Base-by-base conservation (phyloP, 1,139 yeast genomes). In the Yamadazyma sp. region DNA sequence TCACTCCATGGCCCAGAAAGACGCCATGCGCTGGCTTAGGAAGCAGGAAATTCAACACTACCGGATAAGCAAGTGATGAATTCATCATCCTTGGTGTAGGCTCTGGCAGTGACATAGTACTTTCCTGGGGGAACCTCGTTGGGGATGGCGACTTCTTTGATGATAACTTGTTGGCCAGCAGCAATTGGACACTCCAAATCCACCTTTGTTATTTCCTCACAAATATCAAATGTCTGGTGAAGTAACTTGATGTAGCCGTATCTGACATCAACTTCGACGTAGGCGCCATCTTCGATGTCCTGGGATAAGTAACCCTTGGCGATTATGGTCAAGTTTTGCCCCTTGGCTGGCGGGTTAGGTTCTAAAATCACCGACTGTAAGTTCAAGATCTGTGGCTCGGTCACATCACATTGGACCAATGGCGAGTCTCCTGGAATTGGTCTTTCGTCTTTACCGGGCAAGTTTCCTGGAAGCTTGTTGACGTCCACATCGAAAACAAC, bases 41-140 rank as follows among this genome's bases (percentile, higher is more conserved):
- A 6, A 11, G 55, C 42, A 7, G 65, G 80, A 63, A 85, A 83
- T 37, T 77, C 80, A 31, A 91, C 83, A 8, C 81, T 75, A 11
- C 96, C 97, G 26, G 87, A 78, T 55, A 92, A 72, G 62, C 98
- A 92, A 25, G 96, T 82, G 50, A 92, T 81, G 48, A 83, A 76
- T 36, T 77, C 81, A 53, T 87, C 96, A 41, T 86, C 88, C 37
- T 68, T 79, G 33, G 95, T 88, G 66, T 77, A 92, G 4, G 98
- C 98, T 56, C 92, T 79, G 15, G 97, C 98, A 44, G 75, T 71
- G 36, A 91, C 95, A 32, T 77, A 66, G 66, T 92, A 92, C 59
- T 78, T 84, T 33, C 98, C 98, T 22, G 98, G 96, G 43, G 98
- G 98, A 18, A 91, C 95, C 62, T 88, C 94, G n/a, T 74, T 69